These are phyloP conservation scores for Phytophthora crassamura DNA, from an alignment of 352 stramenopile species.

Conservation along the genomic window DNA sequence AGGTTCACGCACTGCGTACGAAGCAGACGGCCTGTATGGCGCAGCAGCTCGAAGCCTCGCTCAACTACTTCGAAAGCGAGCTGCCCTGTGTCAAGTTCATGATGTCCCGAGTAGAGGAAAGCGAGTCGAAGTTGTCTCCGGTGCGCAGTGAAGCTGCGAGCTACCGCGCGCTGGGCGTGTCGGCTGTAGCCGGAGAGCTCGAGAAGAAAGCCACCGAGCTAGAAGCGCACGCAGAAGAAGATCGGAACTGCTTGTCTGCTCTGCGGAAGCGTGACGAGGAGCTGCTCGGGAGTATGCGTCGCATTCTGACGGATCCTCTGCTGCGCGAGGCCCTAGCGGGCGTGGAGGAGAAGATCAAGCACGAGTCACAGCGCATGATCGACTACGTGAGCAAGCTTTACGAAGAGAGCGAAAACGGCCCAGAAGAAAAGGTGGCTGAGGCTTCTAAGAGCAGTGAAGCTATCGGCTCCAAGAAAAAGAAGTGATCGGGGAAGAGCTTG, in stretches of 20 bases:
- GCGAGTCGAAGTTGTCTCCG: conserved; percentile 46
- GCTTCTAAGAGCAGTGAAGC: conserved; percentile 18
- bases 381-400: conserved; percentile 74
- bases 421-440: conserved; percentile 1
- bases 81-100: conserved; percentile 85
- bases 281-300: conserved; percentile 42
- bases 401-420: conserved; percentile 17
- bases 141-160: conserved; percentile 50
- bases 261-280: conserved; percentile 62
- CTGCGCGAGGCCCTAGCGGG: conserved; percentile 23
- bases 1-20: conserved; percentile 49
- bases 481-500: conserved; percentile 19
- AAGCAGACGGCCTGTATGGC: conserved; percentile 57
- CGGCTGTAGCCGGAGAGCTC: conserved; percentile 59
- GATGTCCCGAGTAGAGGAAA: conserved; percentile 64
- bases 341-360: conserved; percentile 51
- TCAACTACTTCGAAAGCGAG: conserved; percentile 81
- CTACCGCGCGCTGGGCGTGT: conserved; percentile 63
- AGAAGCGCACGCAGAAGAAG: conserved; percentile 57
- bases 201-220: conserved; percentile 47
- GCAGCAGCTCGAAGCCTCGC: conserved; percentile 70
- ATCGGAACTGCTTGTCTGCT: conserved; percentile 51
- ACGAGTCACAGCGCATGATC: conserved; percentile 66
- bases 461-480: conserved; percentile 34
- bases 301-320: conserved; percentile 34